Base-by-base conservation (phyloP, 75 land plant species). In the Sequoiadendron giganteum region DNA sequence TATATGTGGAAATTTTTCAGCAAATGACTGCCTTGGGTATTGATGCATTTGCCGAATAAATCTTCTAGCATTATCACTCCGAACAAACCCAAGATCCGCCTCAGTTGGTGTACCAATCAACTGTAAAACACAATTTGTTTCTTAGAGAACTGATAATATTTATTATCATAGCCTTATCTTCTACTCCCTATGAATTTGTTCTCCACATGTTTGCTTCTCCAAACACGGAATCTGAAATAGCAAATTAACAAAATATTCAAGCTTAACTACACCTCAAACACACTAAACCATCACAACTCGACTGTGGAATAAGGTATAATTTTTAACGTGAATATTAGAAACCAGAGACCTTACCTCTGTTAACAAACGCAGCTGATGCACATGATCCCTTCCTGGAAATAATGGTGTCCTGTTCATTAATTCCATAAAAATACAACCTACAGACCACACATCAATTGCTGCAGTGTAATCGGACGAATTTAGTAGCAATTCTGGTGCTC, bases 401-500 rank as follows among this genome's bases (percentile, higher is more conserved):
- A 97, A 85, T 79, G 99, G 98, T 86, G 89, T 88, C 83, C 95
- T 90, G 84, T 94, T 97, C 90, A 96, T 92, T 40, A 97, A 93
- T 90, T 97, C 99, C 99, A 97, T 93, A 87, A 94, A 97, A 32
- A 97, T 95, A 88, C 99, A 97, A 28, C 99, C 99, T 19, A 97
- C 99, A 83, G 98, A 95, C 99, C 99, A 97, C 28, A 97, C 93
- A 91, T 97, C 99, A 86, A 97, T 97, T 14, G 99, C 99, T 52
- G 99, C 98, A 52, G 97, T 97, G 87, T 97, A 97, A 55, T 95
- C 99, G 38, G 95, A 88, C 43, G 99, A 97, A 83, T 94, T 97
- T 30, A 98, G 87, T 25, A 98, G 92, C 68, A 98, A 90, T 86
- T 98, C 99, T 34, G 99, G 99, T 11, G 99, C 99, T 58, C 99